Evolutionary conservation across 306 rosid genomes (phyloP).

Genomic region (peach (Prunus persica)): Prunus_persica_NCBIv2 NC_034009.1:30058501-30059000

Average conservation of each 20-base stretch:
- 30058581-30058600: slow-evolving; percentile 17
- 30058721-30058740: slow-evolving; percentile 30
- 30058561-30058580: slow-evolving; percentile 28
- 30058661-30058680: slow-evolving; percentile 17
- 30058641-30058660: slow-evolving; percentile 16
- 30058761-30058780: slow-evolving; percentile 23
- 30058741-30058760: slow-evolving; percentile 42
- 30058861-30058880: not conserved
- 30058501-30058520: slow-evolving; percentile 24
- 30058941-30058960: not conserved
- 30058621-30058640: slow-evolving; percentile 49
- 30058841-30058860: not conserved
- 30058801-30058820: not conserved
- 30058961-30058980: not conserved
- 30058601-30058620: slow-evolving; percentile 19
- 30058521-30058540: slow-evolving; percentile 24
- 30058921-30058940: not conserved
- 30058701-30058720: slow-evolving; percentile 36
- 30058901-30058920: no score
- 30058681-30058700: slow-evolving; percentile 38
- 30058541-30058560: slow-evolving; percentile 29
- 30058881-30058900: not conserved
- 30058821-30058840: not conserved
- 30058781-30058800: slow-evolving; percentile 32
- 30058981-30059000: not conserved